Evolutionary conservation across 345 rosid genomes (phyloP), one percentile per base, ranked within the genome.

Genomic region (Rhodamnia rubescens): DNA sequence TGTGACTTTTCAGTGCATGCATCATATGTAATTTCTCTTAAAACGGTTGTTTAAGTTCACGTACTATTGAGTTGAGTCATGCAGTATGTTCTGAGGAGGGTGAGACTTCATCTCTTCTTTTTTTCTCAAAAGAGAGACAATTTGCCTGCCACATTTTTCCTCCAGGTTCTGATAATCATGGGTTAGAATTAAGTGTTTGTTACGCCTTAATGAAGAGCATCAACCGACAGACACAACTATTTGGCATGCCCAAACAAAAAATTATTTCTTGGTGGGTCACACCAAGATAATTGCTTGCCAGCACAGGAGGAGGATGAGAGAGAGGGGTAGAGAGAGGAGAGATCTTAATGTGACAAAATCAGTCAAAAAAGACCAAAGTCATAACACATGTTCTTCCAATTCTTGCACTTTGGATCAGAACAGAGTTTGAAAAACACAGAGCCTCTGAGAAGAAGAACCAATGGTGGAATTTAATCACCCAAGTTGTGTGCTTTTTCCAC

Each of bases 191-290:
- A 36, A 36, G 78, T 69, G 47, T 36, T 32, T 36, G 40, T 36
- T 18, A 69, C 78, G 78, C 78, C 78, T 69, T 20, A 36, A 36
- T 18, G 47, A 32, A 8, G 78, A 69, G 78, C 47, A 69, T 69
- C 78, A 36, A 69, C 84, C 53, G 36, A 50, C 82, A 69, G 12
- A 4, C n/a, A 29, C 82, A 69, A 69, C 86, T 21, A 47, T 47
- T 84, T 22, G 50, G 80, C 85, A 59, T 84, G 57, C 82, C 87
- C 51, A 57, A 32, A 83, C 52, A 44, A 81, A 81, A 27, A 2
- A 22, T 14, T 82, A 49, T 81, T 64, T 61, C 56, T 82, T 82
- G 80, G 87, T 86, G 87, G 87, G 87, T 86, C 87, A 82, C 82
- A 58, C 84, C 81, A 24, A 51, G 59, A 20, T 36, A 81, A 81